Evolutionary conservation across 805 yeast species (phyloP), one percentile per base, ranked within the genome.

Genomic region (Zygosaccharomyces gambellarensis): DNA sequence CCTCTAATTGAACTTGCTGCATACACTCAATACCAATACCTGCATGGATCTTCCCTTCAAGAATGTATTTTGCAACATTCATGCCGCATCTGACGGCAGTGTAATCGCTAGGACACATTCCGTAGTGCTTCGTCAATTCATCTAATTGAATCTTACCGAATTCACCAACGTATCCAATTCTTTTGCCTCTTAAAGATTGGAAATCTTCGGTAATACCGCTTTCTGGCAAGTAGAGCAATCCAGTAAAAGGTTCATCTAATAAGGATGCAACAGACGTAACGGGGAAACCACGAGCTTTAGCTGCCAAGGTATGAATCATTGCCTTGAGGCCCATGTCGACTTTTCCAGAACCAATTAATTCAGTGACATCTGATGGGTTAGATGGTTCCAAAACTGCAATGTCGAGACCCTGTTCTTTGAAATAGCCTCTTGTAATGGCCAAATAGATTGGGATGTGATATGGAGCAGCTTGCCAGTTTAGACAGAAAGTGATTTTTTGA

Each of bases 21-120:
- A 78, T 76, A 64, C 81, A 78, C 60, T 78, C 82, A 49, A 78
- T 76, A 57, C 82, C 82, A 58, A 78, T 73, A 46, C 82, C 82
- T 49, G 81, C 81, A 60, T 78, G 80, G 47, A 78, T 76, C 54
- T 72, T 71, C 32, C 81, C 82, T 46, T 77, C 79, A 46, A 78
- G 74, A 56, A 78, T 78, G 56, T 72, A 72, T 59, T 76, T 77
- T 51, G 82, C 79, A 41, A 78, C 81, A 57, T 78, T 78, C 82
- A 78, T 78, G 48, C 82, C 82, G 55, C 81, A 76, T 63, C 82
- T 71, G 47, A 78, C 79, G 8, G 82, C 80, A 40, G 80, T 76
- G 63, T 78, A 78, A 59, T 78, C 82, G 30, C 67, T 65, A 11
- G 81, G 81, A 21, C 73, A 70, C 81, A 78, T 76, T 25, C 81